phyloP scores from a whole-genome alignment of 1,284 basidiomycete species.

The Ustilago nuda region DNA sequence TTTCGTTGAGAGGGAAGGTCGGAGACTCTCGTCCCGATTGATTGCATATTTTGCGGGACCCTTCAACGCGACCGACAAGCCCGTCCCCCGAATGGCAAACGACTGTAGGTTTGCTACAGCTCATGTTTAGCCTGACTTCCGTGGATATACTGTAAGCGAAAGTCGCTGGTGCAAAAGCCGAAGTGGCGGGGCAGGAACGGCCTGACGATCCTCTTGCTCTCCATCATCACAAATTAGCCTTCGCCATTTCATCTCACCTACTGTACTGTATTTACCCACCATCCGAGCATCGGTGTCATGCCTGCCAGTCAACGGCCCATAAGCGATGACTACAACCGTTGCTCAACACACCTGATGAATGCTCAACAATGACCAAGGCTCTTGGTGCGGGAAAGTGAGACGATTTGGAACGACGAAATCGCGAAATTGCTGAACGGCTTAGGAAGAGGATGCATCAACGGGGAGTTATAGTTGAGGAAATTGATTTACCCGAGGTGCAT shows the following conservation, averaged over 20 bases:
- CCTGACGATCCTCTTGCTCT: background rate
- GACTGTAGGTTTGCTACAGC: background rate
- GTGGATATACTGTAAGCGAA: conserved; percentile 1
- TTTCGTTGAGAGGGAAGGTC: background rate
- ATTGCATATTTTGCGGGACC: background rate
- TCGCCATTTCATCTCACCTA: background rate
- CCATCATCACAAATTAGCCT: background rate
- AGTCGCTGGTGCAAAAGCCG: conserved; percentile 6
- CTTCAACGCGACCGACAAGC: background rate
- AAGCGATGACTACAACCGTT: background rate
- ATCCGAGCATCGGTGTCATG: background rate
- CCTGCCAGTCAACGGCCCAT: background rate
- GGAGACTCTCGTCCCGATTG: conserved; percentile 3
- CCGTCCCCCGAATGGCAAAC: background rate
- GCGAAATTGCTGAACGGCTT: background rate
- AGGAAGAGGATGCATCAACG: background rate
- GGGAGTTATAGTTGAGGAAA: too few relatives aligned
- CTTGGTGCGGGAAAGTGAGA: background rate
- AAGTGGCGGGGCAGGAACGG: background rate
- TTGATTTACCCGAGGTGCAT: too few relatives aligned
- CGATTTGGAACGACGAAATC: background rate
- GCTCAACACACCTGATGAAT: background rate
- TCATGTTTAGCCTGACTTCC: background rate
- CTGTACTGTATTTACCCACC: background rate
- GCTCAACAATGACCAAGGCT: background rate